Evolutionary conservation across 2,329 filamentous ascomycete species (phyloP).

Genomic region (Cordyceps militaris): DNA sequence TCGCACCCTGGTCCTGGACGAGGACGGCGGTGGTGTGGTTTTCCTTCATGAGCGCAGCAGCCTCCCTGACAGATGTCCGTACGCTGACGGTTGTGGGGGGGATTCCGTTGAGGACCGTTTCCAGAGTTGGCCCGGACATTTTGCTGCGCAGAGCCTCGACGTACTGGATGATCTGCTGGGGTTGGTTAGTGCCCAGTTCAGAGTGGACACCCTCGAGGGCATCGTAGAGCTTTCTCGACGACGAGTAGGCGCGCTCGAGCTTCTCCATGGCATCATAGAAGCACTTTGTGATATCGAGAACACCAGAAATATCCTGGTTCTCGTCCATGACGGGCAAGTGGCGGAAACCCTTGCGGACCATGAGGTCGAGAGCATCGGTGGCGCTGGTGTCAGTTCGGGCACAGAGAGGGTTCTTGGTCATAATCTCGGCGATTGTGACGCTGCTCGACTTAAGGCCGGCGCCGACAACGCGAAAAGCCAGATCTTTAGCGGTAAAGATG

Average conservation of each 20-base stretch:
- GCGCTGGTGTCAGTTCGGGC: constrained; percentile 96
- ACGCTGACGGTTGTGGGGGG: constrained; percentile 94
- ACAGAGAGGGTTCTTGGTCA: constrained; percentile 99
- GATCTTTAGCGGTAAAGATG: constrained; percentile 98
- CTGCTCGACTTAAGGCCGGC: constrained; percentile 80
- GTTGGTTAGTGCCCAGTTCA: constrained; percentile 89
- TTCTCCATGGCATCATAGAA: constrained; percentile 99
- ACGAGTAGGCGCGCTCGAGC: constrained; percentile 92
- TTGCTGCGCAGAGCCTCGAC: constrained; percentile 91
- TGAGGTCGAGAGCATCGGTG: constrained; percentile 39
- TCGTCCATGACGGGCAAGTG: constrained; percentile 99
- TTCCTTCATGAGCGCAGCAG: constrained; percentile 94
- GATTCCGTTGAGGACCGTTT: constrained; percentile 85
- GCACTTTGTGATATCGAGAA: constrained; percentile 97
- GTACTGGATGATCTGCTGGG: constrained; percentile 98
- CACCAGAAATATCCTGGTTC: constrained; percentile 97
- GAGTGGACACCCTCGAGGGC: constrained; percentile 96
- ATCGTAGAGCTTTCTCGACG: constrained; percentile 96
- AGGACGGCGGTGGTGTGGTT: constrained; percentile 95
- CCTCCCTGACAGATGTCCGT: constrained; percentile 91
- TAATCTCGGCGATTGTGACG: constrained; percentile 94
- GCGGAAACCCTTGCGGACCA: constrained; percentile 56
- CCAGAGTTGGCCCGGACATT: constrained; percentile 96
- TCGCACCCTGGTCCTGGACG: constrained; percentile 92
- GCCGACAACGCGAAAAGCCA: constrained; percentile 94